phyloP scores from a whole-genome alignment of 768 basidiomycete genomes.

The Sarcodon sp. region DNA sequence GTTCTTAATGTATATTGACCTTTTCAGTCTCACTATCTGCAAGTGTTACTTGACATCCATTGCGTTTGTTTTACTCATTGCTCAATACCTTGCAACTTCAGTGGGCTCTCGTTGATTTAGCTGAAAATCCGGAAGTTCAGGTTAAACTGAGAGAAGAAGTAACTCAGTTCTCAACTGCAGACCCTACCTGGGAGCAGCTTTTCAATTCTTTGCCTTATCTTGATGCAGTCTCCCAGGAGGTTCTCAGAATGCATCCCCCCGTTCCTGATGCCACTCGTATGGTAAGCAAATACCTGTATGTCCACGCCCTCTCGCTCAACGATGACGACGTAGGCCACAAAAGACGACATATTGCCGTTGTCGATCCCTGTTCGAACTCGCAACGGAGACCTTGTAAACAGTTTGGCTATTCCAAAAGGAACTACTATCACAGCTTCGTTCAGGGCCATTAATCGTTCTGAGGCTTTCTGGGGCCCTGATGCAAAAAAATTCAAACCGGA shows the following conservation, averaged over 20 bases:
- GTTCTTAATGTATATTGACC: background rate
- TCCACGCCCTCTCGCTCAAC: too few relatives aligned
- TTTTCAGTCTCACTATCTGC: background rate
- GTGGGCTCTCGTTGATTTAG: constrained; percentile 50
- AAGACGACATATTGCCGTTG: constrained; percentile 28
- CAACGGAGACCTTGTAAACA: constrained; percentile 22
- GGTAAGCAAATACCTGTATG: constrained; percentile 13
- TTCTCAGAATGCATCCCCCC: constrained; percentile 32
- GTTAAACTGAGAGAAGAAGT: constrained; percentile 32
- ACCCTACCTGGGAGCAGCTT: constrained; percentile 45
- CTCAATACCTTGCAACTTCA: constrained; percentile 1
- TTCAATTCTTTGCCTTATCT: constrained; percentile 37
- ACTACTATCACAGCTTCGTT: constrained; percentile 25
- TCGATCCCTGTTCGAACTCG: constrained; percentile 16
- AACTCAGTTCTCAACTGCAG: constrained; percentile 20
- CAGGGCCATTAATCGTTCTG: constrained; percentile 24
- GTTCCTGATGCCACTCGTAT: constrained; percentile 21
- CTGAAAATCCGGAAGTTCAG: constrained; percentile 30
- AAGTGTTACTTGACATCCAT: too few relatives aligned
- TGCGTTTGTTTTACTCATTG: too few relatives aligned
- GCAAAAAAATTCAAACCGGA: constrained; percentile 30
- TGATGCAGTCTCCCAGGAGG: constrained; percentile 35
- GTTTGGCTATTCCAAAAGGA: constrained; percentile 24
- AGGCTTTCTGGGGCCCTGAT: constrained; percentile 29
- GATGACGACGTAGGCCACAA: constrained; percentile 16